Evolutionary conservation across 1,284 basidiomycete genomes (phyloP).

Genomic region (Ustilago trichophora): DNA sequence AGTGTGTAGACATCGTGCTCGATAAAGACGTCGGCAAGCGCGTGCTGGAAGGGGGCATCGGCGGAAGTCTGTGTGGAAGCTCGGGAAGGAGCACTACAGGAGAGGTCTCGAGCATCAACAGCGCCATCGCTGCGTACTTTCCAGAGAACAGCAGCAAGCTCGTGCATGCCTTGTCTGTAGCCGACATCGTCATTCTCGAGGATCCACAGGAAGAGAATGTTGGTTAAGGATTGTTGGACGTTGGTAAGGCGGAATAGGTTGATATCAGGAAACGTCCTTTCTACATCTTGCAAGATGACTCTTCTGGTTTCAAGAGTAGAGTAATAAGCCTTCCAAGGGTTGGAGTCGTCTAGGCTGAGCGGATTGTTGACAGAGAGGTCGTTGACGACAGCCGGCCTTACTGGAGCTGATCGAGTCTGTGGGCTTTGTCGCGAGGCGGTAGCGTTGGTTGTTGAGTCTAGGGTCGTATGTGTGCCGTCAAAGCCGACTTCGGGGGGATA

Average conservation of each 20-base stretch:
- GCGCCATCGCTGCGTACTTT: constrained; percentile 38
- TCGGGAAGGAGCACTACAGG: not conserved
- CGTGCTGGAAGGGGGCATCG: constrained; percentile 26
- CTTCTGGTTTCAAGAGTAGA: constrained; percentile 42
- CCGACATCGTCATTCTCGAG: constrained; percentile 53
- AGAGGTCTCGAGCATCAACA: constrained; percentile 1
- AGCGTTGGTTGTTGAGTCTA: not conserved
- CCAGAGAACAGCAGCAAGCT: constrained; percentile 60
- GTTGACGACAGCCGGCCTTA: constrained; percentile 1
- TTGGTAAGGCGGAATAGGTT: constrained; percentile 21
- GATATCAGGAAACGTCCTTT: constrained; percentile 58
- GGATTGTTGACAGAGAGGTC: constrained; percentile 60
- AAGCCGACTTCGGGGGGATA: constrained; percentile 47
- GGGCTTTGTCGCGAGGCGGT: not conserved
- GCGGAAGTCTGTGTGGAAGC: constrained; percentile 1
- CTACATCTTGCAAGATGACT: constrained; percentile 54
- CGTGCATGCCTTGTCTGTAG: constrained; percentile 66
- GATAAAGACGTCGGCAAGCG: constrained; percentile 36
- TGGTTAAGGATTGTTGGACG: constrained; percentile 45
- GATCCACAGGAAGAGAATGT: constrained; percentile 59
- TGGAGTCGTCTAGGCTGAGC: constrained; percentile 58
- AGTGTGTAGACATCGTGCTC: constrained; percentile 59
- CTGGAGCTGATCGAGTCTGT: not conserved
- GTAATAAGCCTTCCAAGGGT: constrained; percentile 57
- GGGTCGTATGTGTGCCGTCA: constrained; percentile 20